Evolutionary conservation across 2,329 filamentous ascomycete genomes (phyloP), one percentile per base, ranked within the genome.

Genomic region (Metarhizium guizhouense): DNA sequence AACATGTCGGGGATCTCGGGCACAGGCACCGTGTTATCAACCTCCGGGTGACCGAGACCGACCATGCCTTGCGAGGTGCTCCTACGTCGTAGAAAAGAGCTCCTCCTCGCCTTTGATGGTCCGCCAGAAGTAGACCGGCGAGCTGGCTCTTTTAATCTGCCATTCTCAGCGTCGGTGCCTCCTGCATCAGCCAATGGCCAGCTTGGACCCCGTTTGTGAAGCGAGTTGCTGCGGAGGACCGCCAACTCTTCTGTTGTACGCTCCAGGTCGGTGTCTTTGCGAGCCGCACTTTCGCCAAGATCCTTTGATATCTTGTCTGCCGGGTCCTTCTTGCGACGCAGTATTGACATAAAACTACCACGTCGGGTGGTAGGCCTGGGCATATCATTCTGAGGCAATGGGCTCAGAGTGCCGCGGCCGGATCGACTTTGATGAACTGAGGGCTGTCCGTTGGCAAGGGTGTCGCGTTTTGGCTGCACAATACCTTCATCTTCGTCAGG

Each of bases 261-360:
- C 66, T 88, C 84, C 1, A 87, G 72, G 20, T 74, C 77, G 0
- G 82, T 86, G 60, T 88, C 85, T 53, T 79, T 75, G 10, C 84
- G 74, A 1, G 84, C 83, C 2, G 79, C 79, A 59, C 78, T 85
- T 60, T 86, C 84, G 13, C 69, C 65, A 10, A 72, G 63, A 25
- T 78, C 78, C 42, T 83, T 82, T 36, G 78, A 74, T 20, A 86
- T 78, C 63, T 78, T 81, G 51, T 75, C 71, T 55, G 72, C 64
- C 30, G 72, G 63, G 58, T 80, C 76, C 47, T 71, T 74, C 66
- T 84, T 87, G 54, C 87, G 83, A 42, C 84, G 81, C n/a, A 90
- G 70, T 4, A 81, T 81, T 2, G 76, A 76, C 69, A 84, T 77
- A 57, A 85, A 70, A 58, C 80, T 82, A 56, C 71, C 77, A 51